Conservation (phyloP, 2,329 filamentous ascomycete species). For the Aspergillus fructus region DNA sequence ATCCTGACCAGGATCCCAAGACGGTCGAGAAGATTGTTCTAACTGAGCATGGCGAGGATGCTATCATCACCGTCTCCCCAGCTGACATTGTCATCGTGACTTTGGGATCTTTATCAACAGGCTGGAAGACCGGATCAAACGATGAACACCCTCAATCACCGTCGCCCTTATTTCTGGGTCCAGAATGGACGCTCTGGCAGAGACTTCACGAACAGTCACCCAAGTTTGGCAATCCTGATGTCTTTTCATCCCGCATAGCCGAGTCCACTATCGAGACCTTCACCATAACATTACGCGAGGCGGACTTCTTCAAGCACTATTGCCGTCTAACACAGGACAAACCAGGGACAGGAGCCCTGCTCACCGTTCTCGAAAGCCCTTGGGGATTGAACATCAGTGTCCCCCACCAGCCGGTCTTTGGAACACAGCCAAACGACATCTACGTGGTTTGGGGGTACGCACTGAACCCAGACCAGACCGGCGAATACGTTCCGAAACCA, state of each 20-base stretch:
- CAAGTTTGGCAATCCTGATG: background rate
- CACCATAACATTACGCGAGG: slow-evolving; percentile 36
- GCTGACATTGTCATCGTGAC: slow-evolving; percentile 39
- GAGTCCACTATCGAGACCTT: slow-evolving; percentile 40
- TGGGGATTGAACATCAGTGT: slow-evolving; percentile 43
- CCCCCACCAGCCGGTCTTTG: slow-evolving; percentile 41
- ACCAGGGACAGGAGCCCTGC: slow-evolving; percentile 29
- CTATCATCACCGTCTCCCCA: slow-evolving; percentile 22
- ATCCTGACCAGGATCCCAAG: slow-evolving; percentile 20
- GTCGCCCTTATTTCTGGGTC: too few relatives aligned
- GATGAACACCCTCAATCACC: too few relatives aligned
- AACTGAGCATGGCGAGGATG: slow-evolving; percentile 20
- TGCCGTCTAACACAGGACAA: slow-evolving; percentile 29
- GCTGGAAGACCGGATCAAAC: too few relatives aligned
- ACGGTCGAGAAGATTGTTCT: slow-evolving; percentile 28
- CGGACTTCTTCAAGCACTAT: slow-evolving; percentile 25
- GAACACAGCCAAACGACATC: slow-evolving; percentile 32
- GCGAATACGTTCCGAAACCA: slow-evolving; percentile 39
- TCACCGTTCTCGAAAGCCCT: slow-evolving; percentile 37
- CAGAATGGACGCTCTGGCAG: slow-evolving; percentile 30
- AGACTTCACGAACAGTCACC: background rate
- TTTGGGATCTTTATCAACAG: slow-evolving; percentile 21
- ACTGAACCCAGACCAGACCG: slow-evolving; percentile 32
- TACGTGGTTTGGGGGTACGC: slow-evolving; percentile 42
- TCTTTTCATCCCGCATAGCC: slow-evolving; percentile 18